phyloP scores from a whole-genome alignment of 352 stramenopile species.

The Globisporangium carolinianum region DNA sequence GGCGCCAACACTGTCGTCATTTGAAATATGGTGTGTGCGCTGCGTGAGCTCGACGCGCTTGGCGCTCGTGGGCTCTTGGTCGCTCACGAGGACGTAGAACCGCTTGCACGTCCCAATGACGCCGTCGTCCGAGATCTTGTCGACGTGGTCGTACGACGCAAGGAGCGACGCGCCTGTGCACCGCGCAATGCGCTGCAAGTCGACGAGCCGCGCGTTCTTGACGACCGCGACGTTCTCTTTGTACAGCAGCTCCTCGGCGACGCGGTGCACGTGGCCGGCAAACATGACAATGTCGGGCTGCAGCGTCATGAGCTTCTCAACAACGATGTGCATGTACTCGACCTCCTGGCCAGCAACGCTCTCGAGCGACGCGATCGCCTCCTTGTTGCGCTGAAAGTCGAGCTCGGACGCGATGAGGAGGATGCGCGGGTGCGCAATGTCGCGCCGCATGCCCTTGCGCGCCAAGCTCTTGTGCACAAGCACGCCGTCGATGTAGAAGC shows the following conservation, averaged over 20 bases:
- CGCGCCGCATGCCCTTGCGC: slow-evolving; percentile 76
- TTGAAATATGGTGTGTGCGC: slow-evolving; percentile 5
- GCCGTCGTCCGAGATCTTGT: slow-evolving; percentile 76
- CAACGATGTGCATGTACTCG: slow-evolving; percentile 89
- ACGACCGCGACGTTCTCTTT: slow-evolving; percentile 76
- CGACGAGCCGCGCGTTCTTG: slow-evolving; percentile 76
- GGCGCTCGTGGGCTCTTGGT: slow-evolving; percentile 68
- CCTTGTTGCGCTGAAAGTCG: slow-evolving; percentile 83
- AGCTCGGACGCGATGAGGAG: slow-evolving; percentile 77
- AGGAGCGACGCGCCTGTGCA: slow-evolving; percentile 71
- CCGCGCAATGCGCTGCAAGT: slow-evolving; percentile 73
- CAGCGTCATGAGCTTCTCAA: slow-evolving; percentile 82
- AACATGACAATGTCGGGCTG: slow-evolving; percentile 85
- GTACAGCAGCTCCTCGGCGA: slow-evolving; percentile 74
- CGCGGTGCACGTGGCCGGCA: slow-evolving; percentile 73
- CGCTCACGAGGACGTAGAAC: slow-evolving; percentile 82
- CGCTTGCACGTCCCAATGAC: slow-evolving; percentile 74
- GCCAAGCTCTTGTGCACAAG: slow-evolving; percentile 82
- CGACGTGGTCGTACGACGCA: slow-evolving; percentile 82
- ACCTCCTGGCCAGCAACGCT: slow-evolving; percentile 79
- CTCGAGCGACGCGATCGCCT: slow-evolving; percentile 76
- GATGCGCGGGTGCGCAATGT: slow-evolving; percentile 74
- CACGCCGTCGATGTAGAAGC: slow-evolving; percentile 86
- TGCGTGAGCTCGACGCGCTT: slow-evolving; percentile 42
- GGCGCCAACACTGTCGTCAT: slow-evolving; percentile 9